A percentile compares a stretch with the other conserved stretches of the same genome.
phyloP scores from a whole-genome alignment of 2,329 filamentous ascomycete species.

The Fusarium heterosporum region DNA sequence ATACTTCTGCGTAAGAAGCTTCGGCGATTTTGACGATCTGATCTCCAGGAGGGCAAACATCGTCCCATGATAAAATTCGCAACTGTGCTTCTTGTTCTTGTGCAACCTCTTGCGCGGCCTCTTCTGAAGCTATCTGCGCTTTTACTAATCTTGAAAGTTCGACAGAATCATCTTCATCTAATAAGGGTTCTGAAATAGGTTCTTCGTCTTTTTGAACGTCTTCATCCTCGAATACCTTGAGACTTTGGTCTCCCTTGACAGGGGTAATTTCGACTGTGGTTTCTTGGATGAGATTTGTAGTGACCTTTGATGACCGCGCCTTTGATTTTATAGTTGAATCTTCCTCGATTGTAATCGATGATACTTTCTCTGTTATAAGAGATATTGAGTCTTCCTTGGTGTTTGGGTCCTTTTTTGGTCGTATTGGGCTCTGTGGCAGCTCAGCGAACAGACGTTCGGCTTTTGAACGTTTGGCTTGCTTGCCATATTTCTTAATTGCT shows the following conservation, averaged over 20 bases:
- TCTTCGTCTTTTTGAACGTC: conserved; percentile 9
- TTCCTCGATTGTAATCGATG: conserved; percentile 47
- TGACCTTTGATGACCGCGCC: conserved; percentile 28
- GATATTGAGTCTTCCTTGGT: conserved; percentile 46
- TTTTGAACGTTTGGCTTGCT: conserved; percentile 59
- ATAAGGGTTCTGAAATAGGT: not conserved
- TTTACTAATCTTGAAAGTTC: conserved; percentile 8
- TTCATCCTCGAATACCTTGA: conserved; percentile 1
- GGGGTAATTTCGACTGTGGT: conserved; percentile 15
- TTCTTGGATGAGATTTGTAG: conserved; percentile 12
- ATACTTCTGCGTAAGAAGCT: conserved; percentile 75
- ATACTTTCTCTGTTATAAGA: conserved; percentile 53
- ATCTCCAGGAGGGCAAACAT: conserved; percentile 66
- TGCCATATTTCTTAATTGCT: conserved; percentile 63
- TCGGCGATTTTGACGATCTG: conserved; percentile 73
- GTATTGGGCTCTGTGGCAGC: conserved; percentile 63
- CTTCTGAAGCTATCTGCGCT: conserved; percentile 13
- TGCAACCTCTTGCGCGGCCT: conserved; percentile 27
- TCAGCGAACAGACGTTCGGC: conserved; percentile 64
- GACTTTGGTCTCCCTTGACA: conserved; percentile 9
- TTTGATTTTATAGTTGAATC: conserved; percentile 25
- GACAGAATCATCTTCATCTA: conserved; percentile 8
- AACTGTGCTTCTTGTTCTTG: conserved; percentile 51
- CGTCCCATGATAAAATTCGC: conserved; percentile 65
- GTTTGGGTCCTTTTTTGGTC: conserved; percentile 42